Evolutionary conservation across 75 land plant genomes (phyloP).

Genomic region (Larix kaempferi): DNA sequence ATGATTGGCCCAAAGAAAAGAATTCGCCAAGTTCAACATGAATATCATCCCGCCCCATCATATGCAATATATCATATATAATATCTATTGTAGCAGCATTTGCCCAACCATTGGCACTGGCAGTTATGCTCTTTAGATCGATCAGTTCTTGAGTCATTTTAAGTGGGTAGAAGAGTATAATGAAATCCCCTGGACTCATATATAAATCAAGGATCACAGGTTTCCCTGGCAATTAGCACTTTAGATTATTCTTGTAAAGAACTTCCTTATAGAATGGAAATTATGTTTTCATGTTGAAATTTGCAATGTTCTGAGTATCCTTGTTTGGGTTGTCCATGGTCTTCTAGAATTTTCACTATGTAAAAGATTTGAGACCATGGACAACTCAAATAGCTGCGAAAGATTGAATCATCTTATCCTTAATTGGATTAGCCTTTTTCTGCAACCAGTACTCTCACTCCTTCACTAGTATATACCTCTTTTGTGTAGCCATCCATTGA

Average conservation of each 20-base stretch:
- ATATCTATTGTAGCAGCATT: conserved; percentile 83
- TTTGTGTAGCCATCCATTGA: no score
- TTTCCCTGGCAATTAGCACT: conserved; percentile 24
- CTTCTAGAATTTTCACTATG: no score
- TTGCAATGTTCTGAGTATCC: no score
- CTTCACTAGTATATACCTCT: no score
- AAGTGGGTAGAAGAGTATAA: conserved; percentile 71
- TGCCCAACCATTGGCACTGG: conserved; percentile 79
- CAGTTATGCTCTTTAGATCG: conserved; percentile 71
- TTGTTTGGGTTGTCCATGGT: no score
- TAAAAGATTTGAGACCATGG: no score
- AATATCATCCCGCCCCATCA: conserved; percentile 96
- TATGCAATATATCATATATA: conserved; percentile 77
- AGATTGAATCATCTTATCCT: no score
- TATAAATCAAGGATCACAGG: conserved; percentile 81
- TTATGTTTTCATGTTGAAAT: no score
- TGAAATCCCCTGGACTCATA: conserved; percentile 87
- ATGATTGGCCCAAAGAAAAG: conserved; percentile 45
- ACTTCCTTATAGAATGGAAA: conserved; percentile 57
- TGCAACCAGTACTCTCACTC: no score
- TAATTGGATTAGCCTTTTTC: no score
- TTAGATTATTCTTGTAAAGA: conserved; percentile 43
- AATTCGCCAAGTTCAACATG: conserved; percentile 74
- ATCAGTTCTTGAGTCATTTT: conserved; percentile 63
- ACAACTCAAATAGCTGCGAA: no score